Evolutionary conservation across 768 basidiomycete genomes (phyloP), one percentile per base, ranked within the genome.

Genomic region (Daedaleopsis sinensis): DNA sequence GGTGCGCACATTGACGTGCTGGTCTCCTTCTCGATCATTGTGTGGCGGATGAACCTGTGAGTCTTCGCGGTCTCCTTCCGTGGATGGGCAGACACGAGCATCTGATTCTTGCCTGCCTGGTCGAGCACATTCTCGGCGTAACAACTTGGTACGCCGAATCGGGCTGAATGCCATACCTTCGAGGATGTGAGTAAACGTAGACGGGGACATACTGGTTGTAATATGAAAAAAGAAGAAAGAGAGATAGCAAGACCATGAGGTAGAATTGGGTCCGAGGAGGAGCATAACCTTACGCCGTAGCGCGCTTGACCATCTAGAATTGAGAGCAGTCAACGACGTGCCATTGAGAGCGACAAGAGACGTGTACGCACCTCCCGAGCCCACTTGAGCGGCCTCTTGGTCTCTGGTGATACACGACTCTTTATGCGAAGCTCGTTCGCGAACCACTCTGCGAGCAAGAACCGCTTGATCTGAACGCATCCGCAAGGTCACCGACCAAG

Each of bases 331-430:
- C 16, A 51, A 52, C 11, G 32, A 52, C 21, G 19, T 27, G 32
- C 19, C 19, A 6, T 19, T 47, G 46, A 49, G 24, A 36, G 4
- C n/a, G n/a, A n/a, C n/a, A 44, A 51, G 44, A 27, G 27, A 15
- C 12, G 24, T 23, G 38, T 16, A 63, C 85, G 55, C 65, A 95
- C 94, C 85, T 97, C 94, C 55, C 91, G 85, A 19, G 95, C 94
- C 94, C 95, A 97, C 63, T 92, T 90, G 78, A 94, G 80, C 3
- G 91, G 93, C 81, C 88, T 91, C 84, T 90, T 94, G 39, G 89
- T 90, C 66, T 95, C 93, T 44, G 80, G 74, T 8, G 85, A 82
- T 79, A 89, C 86, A 23, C 92, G 87, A 47, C 82, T 82, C 75
- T 89, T 93, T 51, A 83, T 81, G 64, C 91, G 84, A 67, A 96